Conservation (phyloP, 2,329 filamentous ascomycete genomes). For the Apiospora phragmitis region DNA sequence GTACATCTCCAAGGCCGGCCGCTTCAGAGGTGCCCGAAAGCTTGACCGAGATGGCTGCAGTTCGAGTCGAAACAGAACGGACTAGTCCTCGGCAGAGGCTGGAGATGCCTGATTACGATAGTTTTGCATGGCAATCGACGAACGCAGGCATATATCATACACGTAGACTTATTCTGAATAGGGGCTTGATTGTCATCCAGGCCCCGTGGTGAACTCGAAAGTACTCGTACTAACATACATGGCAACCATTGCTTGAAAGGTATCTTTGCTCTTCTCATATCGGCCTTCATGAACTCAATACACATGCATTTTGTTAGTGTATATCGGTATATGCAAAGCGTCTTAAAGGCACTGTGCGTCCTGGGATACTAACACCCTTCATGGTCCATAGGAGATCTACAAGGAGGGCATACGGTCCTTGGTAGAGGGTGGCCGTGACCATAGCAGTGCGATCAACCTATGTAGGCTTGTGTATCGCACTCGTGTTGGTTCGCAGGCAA, state of each 20-base stretch:
- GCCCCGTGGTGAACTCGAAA: background rate
- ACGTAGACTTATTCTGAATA: background rate
- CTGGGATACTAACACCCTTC: no score
- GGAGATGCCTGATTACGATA: background rate
- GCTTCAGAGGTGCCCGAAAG: background rate
- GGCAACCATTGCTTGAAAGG: background rate
- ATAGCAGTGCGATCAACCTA: background rate
- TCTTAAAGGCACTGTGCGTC: background rate
- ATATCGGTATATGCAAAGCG: background rate
- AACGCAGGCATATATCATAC: background rate
- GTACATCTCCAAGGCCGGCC: background rate
- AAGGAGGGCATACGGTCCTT: no score
- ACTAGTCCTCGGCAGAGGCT: no score
- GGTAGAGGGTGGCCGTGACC: background rate
- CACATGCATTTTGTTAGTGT: no score
- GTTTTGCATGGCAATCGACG: background rate
- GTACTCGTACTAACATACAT: background rate
- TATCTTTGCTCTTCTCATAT: background rate
- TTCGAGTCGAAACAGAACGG: background rate
- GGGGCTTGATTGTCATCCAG: background rate
- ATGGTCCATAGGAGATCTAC: background rate
- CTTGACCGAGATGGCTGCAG: background rate
- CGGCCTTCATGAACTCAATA: no score
- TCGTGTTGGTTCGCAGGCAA: background rate
- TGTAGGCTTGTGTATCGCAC: background rate